A percentile compares a stretch with the other conserved stretches of the same genome.
phyloP scores from a whole-genome alignment of 495 filamentous ascomycete genomes.

The Penicillium herquei region DNA sequence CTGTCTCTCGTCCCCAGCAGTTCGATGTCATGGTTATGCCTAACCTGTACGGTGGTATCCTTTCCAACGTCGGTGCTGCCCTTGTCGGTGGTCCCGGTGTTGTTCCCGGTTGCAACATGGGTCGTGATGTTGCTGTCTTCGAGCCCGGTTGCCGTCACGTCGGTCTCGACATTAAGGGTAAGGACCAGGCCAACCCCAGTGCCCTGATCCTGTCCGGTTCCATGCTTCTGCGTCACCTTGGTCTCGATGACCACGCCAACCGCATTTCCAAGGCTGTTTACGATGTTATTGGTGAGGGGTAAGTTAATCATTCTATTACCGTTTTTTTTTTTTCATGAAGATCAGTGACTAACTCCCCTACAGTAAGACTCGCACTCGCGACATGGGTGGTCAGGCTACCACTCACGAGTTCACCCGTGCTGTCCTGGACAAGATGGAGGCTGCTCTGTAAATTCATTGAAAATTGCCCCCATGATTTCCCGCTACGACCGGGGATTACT shows the following conservation, averaged over 20 bases:
- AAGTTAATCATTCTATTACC: too few relatives aligned
- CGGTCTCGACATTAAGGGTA: constrained; percentile 97
- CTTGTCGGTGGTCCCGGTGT: constrained; percentile 98
- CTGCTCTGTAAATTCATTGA: constrained; percentile 39
- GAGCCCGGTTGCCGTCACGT: constrained; percentile 99
- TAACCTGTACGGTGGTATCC: constrained; percentile 97
- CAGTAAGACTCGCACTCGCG: constrained; percentile 71
- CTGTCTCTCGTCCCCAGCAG: constrained; percentile 91
- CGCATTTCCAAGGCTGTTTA: constrained; percentile 97
- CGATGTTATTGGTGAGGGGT: constrained; percentile 85
- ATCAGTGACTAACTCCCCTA: too few relatives aligned
- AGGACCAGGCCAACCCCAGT: constrained; percentile 97
- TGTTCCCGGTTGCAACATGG: constrained; percentile 99
- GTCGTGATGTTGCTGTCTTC: constrained; percentile 95
- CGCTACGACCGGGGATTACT: constrained; percentile 23
- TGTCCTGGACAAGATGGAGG: constrained; percentile 91
- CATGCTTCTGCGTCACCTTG: constrained; percentile 95
- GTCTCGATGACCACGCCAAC: constrained; percentile 96
- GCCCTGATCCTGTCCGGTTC: constrained; percentile 90
- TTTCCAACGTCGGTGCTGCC: constrained; percentile 97
- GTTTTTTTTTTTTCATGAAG: too few relatives aligned
- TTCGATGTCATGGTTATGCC: constrained; percentile 99
- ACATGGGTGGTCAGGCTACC: constrained; percentile 88
- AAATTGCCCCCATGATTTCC: constrained; percentile 10
- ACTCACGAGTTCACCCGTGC: constrained; percentile 95